Conservation (phyloP, 257 asterid genomes). For the Jaltomata sinuosa region DNA sequence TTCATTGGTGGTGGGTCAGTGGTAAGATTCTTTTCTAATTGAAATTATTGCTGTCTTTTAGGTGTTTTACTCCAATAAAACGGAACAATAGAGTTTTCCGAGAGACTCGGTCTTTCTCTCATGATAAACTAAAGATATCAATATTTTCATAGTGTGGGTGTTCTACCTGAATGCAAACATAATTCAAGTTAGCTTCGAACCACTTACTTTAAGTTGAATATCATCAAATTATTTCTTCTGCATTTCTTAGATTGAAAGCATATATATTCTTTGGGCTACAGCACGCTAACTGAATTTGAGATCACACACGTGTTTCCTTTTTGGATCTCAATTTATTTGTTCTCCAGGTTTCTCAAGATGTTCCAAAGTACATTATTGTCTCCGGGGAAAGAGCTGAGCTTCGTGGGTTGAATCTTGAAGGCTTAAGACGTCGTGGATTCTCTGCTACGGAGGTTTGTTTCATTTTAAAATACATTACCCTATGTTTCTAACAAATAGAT, state of each 20-base stretch:
- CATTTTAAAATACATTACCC: not conserved
- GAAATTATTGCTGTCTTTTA: not conserved
- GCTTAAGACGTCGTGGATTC: conserved; percentile 80
- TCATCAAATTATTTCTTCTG: not conserved
- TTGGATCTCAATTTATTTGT: not conserved
- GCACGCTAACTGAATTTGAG: not conserved
- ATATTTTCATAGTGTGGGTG: not conserved
- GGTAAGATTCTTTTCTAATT: conserved; percentile 26
- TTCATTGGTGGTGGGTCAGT: conserved; percentile 97
- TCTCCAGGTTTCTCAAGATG: conserved; percentile 77
- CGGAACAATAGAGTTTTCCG: no score
- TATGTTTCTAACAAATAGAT: not conserved
- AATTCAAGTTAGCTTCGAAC: not conserved
- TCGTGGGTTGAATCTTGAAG: conserved; percentile 89
- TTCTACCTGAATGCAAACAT: not conserved
- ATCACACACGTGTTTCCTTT: not conserved
- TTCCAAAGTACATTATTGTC: conserved; percentile 86
- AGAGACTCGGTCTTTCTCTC: not conserved
- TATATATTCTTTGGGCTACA: not conserved
- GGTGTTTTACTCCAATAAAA: no score
- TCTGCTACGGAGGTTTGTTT: conserved; percentile 59
- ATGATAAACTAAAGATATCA: not conserved
- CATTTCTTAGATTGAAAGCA: not conserved
- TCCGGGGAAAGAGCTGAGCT: conserved; percentile 96
- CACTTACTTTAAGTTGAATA: not conserved